phyloP scores from a whole-genome alignment of 768 basidiomycete species.

The Favolaschia claudopus region DNA sequence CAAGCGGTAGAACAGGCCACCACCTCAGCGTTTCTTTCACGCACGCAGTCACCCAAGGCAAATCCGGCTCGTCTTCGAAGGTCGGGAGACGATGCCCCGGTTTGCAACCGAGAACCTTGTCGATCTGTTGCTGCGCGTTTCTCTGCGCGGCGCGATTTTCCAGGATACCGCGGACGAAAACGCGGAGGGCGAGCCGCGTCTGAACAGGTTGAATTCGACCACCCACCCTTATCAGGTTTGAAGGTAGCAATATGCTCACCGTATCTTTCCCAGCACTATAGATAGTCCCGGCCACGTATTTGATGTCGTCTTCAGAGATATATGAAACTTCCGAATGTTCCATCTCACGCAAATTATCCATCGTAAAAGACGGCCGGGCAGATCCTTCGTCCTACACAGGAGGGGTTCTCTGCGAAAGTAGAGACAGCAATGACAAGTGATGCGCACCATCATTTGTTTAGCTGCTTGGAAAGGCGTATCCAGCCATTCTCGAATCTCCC shows the following conservation, averaged over 20 bases:
- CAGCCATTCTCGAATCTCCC: not conserved
- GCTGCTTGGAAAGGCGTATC: not conserved
- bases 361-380: constrained; percentile 28
- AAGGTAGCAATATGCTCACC: constrained; percentile 24
- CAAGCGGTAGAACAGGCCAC: not conserved
- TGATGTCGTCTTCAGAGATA: constrained; percentile 26
- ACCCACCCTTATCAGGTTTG: too few species aligned
- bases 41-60: constrained; percentile 8
- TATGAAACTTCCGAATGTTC: constrained; percentile 2
- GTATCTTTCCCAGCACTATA: constrained; percentile 48
- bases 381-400: constrained; percentile 17
- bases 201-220: too few species aligned
- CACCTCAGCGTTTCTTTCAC: constrained; percentile 9
- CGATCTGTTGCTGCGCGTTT: constrained; percentile 40
- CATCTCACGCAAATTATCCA: not conserved
- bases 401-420: too few species aligned
- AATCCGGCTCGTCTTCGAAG: not conserved
- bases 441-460: not conserved
- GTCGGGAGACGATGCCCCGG: not conserved
- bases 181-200: constrained; percentile 17
- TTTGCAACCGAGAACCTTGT: constrained; percentile 30
- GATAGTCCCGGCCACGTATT: constrained; percentile 36
- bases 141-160: constrained; percentile 34
- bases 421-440: too few species aligned
- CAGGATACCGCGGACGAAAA: constrained; percentile 40